Base-by-base conservation (phyloP, 805 yeast species). In the Pichia insulana region DNA sequence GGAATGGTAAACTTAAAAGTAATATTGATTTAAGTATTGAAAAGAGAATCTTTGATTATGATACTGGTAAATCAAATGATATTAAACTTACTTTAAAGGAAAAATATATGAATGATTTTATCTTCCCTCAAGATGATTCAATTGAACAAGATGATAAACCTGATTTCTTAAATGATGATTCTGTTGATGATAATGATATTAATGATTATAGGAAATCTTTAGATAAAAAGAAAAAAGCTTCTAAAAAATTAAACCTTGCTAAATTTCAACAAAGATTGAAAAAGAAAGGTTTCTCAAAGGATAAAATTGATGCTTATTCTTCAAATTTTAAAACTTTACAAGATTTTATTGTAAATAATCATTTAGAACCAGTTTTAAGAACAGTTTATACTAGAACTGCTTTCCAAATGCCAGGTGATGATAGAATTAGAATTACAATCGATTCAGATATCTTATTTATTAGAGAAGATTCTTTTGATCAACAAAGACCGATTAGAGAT, bases 341-440 rank as follows among this genome's bases (percentile, higher is more conserved):
- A 55, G 59, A 65, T 12, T 83, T 80, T 55, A 81, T 90, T 48
- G 58, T 63, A 33, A 77, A 77, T 41, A 71, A 79, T 52, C 73
- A 77, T 46, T 70, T 90, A 49, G 84, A 86, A 63, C 98, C 98
- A 12, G 76, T 85, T 31, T 65, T 92, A 59, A 79, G 97, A 66
- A 76, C 96, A 10, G 76, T 81, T 30, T 87, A 85, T 66, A 84
- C 87, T 34, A 75, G 97, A 62, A 85, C 96, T 6, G 97, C 97
- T 2, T 90, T 92, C 70, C 97, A 90, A 69, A 90, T 90, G 54
- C 98, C 98, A 3, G 97, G 97, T 45, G 97, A 92, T 60, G 94
- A 89, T 60, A 76, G 90, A 56, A 82, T 89, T 31, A 79, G 97
- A 59, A 80, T 92, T 47, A 80, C 85, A 35, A 85, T 90, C 49